Conservation (phyloP, 345 rosid genomes). For the Citrus glauca region DNA sequence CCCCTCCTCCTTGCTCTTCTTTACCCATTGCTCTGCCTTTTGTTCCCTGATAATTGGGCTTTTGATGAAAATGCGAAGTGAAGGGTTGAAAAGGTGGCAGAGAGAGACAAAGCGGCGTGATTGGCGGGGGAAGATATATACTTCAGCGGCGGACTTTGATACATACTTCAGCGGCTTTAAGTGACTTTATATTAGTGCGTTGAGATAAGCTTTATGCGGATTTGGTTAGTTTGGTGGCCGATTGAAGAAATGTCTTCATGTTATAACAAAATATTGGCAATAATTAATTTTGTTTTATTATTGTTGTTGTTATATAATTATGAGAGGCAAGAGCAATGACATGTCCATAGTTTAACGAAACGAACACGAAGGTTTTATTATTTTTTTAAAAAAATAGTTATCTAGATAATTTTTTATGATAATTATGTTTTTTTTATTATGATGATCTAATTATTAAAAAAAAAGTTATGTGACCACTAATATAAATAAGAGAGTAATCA, state of each 20-base stretch:
- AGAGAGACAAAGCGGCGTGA: conserved; percentile 41
- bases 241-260: background rate
- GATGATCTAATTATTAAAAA: too few species aligned
- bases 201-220: background rate
- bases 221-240: background rate
- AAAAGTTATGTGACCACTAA: too few species aligned
- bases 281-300: too few species aligned
- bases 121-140: conserved; percentile 30
- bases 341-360: too few species aligned
- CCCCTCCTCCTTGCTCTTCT: conserved; percentile 30
- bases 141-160: background rate
- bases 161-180: background rate
- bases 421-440: too few species aligned
- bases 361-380: too few species aligned
- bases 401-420: too few species aligned
- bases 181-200: background rate
- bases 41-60: background rate
- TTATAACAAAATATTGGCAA: too few species aligned
- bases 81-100: conserved; percentile 19
- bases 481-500: too few species aligned
- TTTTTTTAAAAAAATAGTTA: too few species aligned
- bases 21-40: conserved; percentile 37
- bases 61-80: conserved; percentile 2
- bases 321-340: too few species aligned
- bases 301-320: too few species aligned